Conservation (phyloP, 768 basidiomycete species). For the Solioccasus polychromus region DNA sequence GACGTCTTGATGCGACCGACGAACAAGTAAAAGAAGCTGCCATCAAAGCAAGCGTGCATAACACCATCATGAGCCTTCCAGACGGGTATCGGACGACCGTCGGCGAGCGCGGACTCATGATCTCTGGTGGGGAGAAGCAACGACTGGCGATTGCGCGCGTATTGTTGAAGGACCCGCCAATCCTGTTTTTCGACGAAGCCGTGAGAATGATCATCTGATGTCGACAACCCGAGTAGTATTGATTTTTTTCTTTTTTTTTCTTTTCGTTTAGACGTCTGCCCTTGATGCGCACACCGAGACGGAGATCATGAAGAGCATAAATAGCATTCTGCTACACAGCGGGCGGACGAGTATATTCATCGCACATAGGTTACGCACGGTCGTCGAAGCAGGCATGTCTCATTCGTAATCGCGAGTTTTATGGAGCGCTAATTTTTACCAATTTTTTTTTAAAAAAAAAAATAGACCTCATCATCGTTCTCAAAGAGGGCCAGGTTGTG, state of each 20-base stretch:
- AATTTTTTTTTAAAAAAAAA: not conserved
- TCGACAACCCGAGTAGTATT: constrained; percentile 2
- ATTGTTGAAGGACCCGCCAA: constrained; percentile 90
- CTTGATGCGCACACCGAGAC: constrained; percentile 93
- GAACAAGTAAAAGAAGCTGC: constrained; percentile 86
- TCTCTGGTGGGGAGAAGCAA: constrained; percentile 98
- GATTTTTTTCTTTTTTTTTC: not conserved
- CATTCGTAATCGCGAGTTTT: not conserved
- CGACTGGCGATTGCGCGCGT: constrained; percentile 91
- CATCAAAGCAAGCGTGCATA: constrained; percentile 82
- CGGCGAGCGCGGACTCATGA: constrained; percentile 96
- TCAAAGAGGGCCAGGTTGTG: constrained; percentile 85
- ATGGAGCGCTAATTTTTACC: not conserved
- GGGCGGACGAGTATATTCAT: constrained; percentile 94
- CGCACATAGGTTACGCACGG: constrained; percentile 86
- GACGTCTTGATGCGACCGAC: constrained; percentile 80
- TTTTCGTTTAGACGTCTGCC: constrained; percentile 73
- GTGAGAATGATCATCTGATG: constrained; percentile 44
- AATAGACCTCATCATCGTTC: constrained; percentile 87
- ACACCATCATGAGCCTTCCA: constrained; percentile 75
- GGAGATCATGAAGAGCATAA: constrained; percentile 94
- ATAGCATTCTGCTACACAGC: constrained; percentile 70
- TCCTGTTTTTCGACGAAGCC: constrained; percentile 98
- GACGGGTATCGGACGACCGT: constrained; percentile 89
- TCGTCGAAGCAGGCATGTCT: constrained; percentile 76